A percentile compares a stretch with the other conserved stretches of the same genome.
Evolutionary conservation across 106 monocot genomes (phyloP).

Genomic region (Dioscorea zingiberensis): DNA sequence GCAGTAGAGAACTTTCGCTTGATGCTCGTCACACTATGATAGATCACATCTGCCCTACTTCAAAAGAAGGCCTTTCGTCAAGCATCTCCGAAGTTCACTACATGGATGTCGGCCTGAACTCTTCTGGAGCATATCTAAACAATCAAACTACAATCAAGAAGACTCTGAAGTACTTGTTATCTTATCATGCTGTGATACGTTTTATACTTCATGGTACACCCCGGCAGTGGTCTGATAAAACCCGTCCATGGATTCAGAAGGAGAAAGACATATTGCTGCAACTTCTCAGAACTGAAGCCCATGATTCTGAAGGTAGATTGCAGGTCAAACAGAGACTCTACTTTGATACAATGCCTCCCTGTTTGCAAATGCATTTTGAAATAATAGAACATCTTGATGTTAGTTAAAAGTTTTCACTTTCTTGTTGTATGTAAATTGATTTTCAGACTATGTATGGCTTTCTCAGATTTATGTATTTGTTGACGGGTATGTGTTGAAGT

Average conservation of each 20-base stretch:
- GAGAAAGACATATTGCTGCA: constrained; percentile 59
- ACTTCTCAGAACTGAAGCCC: constrained; percentile 40
- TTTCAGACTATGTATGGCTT: too few relatives aligned
- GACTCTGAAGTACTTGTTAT: constrained; percentile 11
- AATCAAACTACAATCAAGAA: constrained; percentile 29
- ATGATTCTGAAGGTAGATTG: constrained; percentile 36
- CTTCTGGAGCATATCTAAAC: constrained; percentile 71
- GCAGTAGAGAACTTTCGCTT: not conserved
- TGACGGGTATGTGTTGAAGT: too few relatives aligned
- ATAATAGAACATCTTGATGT: constrained; percentile 60
- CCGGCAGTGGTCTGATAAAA: constrained; percentile 63
- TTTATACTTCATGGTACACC: constrained; percentile 88
- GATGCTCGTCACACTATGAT: not conserved
- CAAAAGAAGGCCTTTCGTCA: constrained; percentile 29
- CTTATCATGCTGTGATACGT: constrained; percentile 7
- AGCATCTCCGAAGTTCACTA: constrained; percentile 82
- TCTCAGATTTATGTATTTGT: too few relatives aligned
- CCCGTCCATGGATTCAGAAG: constrained; percentile 64
- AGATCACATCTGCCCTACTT: constrained; percentile 28
- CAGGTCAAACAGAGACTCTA: constrained; percentile 54
- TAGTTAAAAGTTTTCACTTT: constrained; percentile 18
- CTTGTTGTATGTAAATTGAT: not conserved
- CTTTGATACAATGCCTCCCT: constrained; percentile 32
- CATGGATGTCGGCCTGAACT: constrained; percentile 85
- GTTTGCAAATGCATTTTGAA: constrained; percentile 94